A percentile compares a stretch with the other conserved stretches of the same genome.
phyloP scores from a whole-genome alignment of 2,329 filamentous ascomycete genomes.

The Penicillium sp. region DNA sequence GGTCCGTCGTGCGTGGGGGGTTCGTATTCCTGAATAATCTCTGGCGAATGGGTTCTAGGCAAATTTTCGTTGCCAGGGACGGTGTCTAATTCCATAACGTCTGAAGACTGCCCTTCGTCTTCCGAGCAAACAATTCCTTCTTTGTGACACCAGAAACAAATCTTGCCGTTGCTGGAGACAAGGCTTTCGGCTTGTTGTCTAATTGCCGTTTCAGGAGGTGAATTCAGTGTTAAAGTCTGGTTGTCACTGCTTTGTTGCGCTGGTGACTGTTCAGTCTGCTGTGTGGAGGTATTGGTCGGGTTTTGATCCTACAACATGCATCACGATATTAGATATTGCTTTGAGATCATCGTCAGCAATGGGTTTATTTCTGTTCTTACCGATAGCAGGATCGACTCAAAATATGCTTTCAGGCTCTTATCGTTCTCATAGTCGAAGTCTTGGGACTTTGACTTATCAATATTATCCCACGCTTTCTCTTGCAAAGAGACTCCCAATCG shows the following conservation, averaged over 20 bases:
- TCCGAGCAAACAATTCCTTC: slow-evolving; percentile 2
- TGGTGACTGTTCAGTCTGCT: neutral
- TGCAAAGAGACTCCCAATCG: slow-evolving; percentile 2
- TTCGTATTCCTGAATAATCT: too few relatives aligned
- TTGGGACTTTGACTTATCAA: neutral
- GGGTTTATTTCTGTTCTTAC: neutral
- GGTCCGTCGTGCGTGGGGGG: neutral
- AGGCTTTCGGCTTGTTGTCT: neutral
- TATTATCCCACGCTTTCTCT: neutral
- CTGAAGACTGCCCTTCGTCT: neutral
- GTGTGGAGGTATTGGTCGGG: neutral
- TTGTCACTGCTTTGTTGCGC: neutral
- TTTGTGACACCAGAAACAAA: slow-evolving; percentile 24
- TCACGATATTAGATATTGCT: neutral
- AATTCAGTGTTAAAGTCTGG: neutral
- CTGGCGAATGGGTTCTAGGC: neutral
- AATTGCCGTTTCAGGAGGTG: neutral
- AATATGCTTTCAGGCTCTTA: neutral
- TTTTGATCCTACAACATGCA: neutral
- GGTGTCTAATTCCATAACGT: neutral
- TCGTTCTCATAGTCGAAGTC: neutral
- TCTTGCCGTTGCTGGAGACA: slow-evolving; percentile 18
- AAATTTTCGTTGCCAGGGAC: neutral
- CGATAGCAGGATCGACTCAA: neutral
- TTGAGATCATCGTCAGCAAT: neutral